Conservation (phyloP, 768 basidiomycete species). For the Multifurca ochricompacta region DNA sequence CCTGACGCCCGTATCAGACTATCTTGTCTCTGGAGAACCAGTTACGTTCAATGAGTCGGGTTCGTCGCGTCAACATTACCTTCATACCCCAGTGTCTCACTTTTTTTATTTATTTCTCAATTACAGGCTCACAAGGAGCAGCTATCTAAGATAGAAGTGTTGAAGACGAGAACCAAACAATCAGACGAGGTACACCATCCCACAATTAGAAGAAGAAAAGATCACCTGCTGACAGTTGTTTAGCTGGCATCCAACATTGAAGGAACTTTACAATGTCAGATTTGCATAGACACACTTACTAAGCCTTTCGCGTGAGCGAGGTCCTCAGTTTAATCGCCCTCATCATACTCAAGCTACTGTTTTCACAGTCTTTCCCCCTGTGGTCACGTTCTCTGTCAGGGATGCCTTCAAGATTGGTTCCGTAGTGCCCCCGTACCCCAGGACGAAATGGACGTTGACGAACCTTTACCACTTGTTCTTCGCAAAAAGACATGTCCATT, state of each 20-base stretch:
- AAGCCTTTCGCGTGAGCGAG: slow-evolving; percentile 61
- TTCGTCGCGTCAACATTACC: slow-evolving; percentile 20
- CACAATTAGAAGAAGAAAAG: not conserved
- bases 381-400: slow-evolving; percentile 68
- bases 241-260: slow-evolving; percentile 54
- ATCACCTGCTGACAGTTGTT: not conserved
- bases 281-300: slow-evolving; percentile 62
- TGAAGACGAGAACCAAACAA: slow-evolving; percentile 42
- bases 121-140: slow-evolving; percentile 39
- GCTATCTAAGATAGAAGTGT: slow-evolving; percentile 36
- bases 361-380: slow-evolving; percentile 61
- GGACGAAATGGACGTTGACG: slow-evolving; percentile 38
- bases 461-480: slow-evolving; percentile 40
- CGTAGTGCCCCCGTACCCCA: slow-evolving; percentile 49
- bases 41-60: slow-evolving; percentile 32
- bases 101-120: not conserved
- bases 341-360: slow-evolving; percentile 14
- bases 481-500: slow-evolving; percentile 68
- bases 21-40: slow-evolving; percentile 47
- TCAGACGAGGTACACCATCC: slow-evolving; percentile 45
- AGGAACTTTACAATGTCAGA: slow-evolving; percentile 58
- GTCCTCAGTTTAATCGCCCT: not conserved
- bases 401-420: slow-evolving; percentile 74
- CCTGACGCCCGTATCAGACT: slow-evolving; percentile 29
- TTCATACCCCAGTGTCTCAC: not conserved